Conservation (phyloP, 2,329 filamentous ascomycete species). For the Seiridium cupressi region DNA sequence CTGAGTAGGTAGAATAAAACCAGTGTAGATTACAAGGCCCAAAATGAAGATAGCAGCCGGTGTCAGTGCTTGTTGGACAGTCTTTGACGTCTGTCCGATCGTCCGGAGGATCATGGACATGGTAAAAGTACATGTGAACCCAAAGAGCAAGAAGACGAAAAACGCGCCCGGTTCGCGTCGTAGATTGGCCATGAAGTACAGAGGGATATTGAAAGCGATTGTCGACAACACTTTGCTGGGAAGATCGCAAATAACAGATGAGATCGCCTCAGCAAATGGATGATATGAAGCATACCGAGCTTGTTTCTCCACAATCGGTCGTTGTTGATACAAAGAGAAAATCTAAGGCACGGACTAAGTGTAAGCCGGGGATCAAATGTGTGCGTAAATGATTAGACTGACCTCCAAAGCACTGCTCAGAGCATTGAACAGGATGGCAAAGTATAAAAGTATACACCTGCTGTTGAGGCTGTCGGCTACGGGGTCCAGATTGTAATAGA, state of each 20-base stretch:
- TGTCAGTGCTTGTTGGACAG: neutral
- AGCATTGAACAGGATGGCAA: conserved; percentile 82
- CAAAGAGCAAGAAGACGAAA: conserved; percentile 69
- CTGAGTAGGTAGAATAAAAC: conserved; percentile 50
- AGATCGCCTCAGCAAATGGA: conserved; percentile 82
- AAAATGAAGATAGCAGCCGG: neutral
- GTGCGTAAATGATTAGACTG: conserved; percentile 45
- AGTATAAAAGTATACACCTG: conserved; percentile 80
- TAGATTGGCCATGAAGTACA: conserved; percentile 88
- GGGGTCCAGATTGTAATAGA: conserved; percentile 73
- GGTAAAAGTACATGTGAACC: conserved; percentile 46
- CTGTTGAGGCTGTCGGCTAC: conserved; percentile 74
- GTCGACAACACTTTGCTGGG: conserved; percentile 78
- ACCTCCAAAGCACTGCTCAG: conserved; percentile 75
- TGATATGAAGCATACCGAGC: conserved; percentile 84
- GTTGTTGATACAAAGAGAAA: conserved; percentile 81
- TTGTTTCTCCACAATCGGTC: conserved; percentile 91
- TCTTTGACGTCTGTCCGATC: neutral
- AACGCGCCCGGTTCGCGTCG: conserved; percentile 72
- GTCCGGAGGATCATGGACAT: neutral
- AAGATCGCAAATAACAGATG: conserved; percentile 82
- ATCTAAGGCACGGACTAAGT: conserved; percentile 50
- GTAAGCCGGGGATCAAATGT: conserved; percentile 50
- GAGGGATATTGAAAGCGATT: conserved; percentile 72
- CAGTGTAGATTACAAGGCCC: conserved; percentile 20